Base-by-base conservation (phyloP, 805 yeast species). In the Yamadazyma endophytica region DNA sequence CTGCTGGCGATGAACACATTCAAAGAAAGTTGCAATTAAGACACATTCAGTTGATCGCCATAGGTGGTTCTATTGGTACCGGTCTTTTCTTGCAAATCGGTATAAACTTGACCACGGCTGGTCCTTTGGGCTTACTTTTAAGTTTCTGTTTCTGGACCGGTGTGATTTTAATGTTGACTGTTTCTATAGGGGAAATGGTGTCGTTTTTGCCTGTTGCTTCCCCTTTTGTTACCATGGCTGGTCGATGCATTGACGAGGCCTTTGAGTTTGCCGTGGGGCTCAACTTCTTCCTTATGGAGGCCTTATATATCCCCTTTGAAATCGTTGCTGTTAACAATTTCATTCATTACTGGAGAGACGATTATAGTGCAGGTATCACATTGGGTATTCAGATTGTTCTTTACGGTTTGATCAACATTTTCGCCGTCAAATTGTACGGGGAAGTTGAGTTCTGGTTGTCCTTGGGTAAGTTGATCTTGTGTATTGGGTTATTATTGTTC, bases 341-440 rank as follows among this genome's bases (percentile, higher is more conserved):
- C 64, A 54, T 77, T 21, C 78, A 70, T 43, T 71, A 53, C 43
- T 71, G 77, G 76, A 50, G 71, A 40, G 63, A 56, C 33, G 73
- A 66, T 42, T 71, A 66, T 42, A 58, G 66, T 17, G 66, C 75
- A 9, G 76, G 70, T 13, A 68, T 69, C 29, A 59, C 75, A 9
- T 54, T 70, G 22, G 57, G 61, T 11, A 42, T 63, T 24, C 73
- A 68, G 39, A 54, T 71, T 29, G 60, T 42, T n/a, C 50, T 64
- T 9, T 70, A 71, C 36, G 56, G 67, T 9, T 35, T 50, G 4
- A 59, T 70, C 35, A 71, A 71, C 42, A 54, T 68, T 17, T 62
- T 68, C 36, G 71, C 74, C 6, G 78, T 72, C 20, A 61, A 53
- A 40, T 54, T 63, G 48, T 72, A 67, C 42, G 78, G 78, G 36